Base-by-base conservation (phyloP, 805 yeast genomes). In the Cyberlindnera galapagoensis region DNA sequence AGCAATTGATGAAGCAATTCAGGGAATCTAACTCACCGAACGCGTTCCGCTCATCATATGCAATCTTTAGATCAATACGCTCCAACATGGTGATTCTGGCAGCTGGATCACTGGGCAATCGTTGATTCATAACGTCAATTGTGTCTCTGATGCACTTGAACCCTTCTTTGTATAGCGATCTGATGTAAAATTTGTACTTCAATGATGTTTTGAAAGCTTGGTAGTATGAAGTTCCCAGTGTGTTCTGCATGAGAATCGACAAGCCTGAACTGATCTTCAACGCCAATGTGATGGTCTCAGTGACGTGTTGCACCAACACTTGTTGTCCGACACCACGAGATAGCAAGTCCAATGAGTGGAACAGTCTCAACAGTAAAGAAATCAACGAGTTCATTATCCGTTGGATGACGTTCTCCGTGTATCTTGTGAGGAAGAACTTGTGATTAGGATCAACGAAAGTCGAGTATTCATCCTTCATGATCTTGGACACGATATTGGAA, bases 141-240 rank as follows among this genome's bases (percentile, higher is more conserved):
- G 51, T 49, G 16, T 49, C 52, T 18, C 36, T 36, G 7, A 51
- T 35, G 12, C 51, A 46, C 30, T 43, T 51, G 27, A 38, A 48
- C 1, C 51, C 52, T 12, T 48, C 51, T 17, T 40, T 45, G 11
- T 39, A 28, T 9, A 51, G 22, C 18, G 46, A 43, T 28, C 54
- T 40, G 3, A 51, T 25, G 24, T 30, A 38, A 30, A 46, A 47
- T 32, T 49, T 51, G 24, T 42, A 32, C 30, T 33, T 45, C 17
- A 48, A 30, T 2, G 54, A 41, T 2, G 45, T 23, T 31, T 51
- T 51, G 32, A 51, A 48, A 3, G 45, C 49, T 26, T 43, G 46
- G 22, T 51, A 49, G 23, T 49, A 46, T 3, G 26, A 28, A 1
- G 36, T 28, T 1, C 50, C 54, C 31, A 51, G 28, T n/a, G 42